A percentile compares a stretch with the other conserved stretches of the same genome.
Evolutionary conservation across 306 rosid genomes (phyloP).

Genomic region (Cajanus cajan): DNA sequence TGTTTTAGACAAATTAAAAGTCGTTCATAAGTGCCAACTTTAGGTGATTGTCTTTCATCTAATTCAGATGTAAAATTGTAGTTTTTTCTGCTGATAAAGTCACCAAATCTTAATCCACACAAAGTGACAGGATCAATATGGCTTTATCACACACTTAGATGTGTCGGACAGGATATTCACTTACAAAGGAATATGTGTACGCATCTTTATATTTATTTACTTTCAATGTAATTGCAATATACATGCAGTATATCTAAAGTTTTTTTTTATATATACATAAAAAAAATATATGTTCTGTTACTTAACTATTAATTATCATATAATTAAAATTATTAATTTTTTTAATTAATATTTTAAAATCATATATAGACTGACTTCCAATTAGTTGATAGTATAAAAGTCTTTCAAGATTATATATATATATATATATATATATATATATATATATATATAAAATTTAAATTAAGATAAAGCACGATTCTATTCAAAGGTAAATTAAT

Average conservation of each 20-base stretch:
- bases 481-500: too few species aligned
- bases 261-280: too few species aligned
- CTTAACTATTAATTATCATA: neutral
- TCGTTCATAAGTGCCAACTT: constrained; percentile 1
- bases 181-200: neutral
- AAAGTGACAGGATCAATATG: constrained; percentile 10
- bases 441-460: too few species aligned
- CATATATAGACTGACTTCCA: neutral
- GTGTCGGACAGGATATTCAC: constrained; percentile 38
- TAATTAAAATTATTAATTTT: neutral
- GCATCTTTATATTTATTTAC: neutral
- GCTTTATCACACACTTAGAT: constrained; percentile 34
- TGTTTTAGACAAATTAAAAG: neutral
- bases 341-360: too few species aligned
- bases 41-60: neutral
- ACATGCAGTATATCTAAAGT: neutral
- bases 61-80: neutral
- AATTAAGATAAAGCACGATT: too few species aligned
- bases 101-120: constrained; percentile 13
- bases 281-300: neutral
- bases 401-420: too few species aligned
- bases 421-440: too few species aligned
- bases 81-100: neutral
- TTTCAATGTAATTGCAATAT: neutral
- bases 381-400: neutral